These are phyloP conservation scores for Clonostachys chloroleuca DNA, from an alignment of 2,329 filamentous ascomycete genomes.

Conservation along the genomic window DNA sequence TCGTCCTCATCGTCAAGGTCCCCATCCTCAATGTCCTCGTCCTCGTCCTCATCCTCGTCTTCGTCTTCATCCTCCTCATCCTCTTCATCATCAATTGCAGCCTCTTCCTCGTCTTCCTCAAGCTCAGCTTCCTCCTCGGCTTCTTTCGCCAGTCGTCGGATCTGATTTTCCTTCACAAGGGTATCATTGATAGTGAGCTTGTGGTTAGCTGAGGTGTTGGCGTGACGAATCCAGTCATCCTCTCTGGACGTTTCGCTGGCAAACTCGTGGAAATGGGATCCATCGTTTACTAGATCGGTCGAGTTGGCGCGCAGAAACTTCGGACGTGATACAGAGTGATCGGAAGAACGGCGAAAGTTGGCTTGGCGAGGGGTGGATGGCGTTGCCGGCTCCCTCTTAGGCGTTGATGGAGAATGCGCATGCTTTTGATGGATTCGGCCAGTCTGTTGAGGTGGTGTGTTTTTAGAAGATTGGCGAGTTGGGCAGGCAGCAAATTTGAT, in stretches of 20 bases:
- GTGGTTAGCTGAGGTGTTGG: constrained; percentile 55
- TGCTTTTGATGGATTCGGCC: neutral
- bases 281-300: constrained; percentile 46
- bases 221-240: constrained; percentile 84
- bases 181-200: constrained; percentile 89
- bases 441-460: constrained; percentile 23
- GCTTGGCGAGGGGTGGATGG: constrained; percentile 2
- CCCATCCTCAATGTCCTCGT: constrained; percentile 47
- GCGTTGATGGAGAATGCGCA: constrained; percentile 20
- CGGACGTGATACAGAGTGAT: constrained; percentile 11
- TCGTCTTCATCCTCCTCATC: constrained; percentile 43
- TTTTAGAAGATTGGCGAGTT: constrained; percentile 41
- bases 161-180: constrained; percentile 81
- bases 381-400: neutral
- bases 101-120: constrained; percentile 42
- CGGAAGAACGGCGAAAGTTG: constrained; percentile 9
- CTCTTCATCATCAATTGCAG: constrained; percentile 38
- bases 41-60: constrained; percentile 43
- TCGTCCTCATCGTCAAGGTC: constrained; percentile 48
- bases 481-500: constrained; percentile 71
- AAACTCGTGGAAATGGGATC: constrained; percentile 81
- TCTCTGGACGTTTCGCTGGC: constrained; percentile 76
- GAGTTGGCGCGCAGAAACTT: constrained; percentile 47
- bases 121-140: constrained; percentile 83
- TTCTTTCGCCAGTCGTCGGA: constrained; percentile 81